These are phyloP conservation scores for Trichosporon faecale DNA, from an alignment of 1,284 basidiomycete genomes.

Conservation along the genomic window DNA sequence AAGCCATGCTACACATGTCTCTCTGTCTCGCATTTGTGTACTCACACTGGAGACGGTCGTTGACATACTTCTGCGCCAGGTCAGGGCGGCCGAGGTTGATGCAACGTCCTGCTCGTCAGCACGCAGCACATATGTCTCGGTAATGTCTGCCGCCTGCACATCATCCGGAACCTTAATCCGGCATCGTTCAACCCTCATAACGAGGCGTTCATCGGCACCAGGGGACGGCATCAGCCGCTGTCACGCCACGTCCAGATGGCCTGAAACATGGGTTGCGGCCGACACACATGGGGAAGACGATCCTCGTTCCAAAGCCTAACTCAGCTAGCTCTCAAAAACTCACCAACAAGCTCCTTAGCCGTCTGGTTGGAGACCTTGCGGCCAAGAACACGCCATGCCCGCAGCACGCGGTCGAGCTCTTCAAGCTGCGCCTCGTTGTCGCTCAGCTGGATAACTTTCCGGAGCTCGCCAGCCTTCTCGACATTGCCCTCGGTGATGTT, in stretches of 20 bases:
- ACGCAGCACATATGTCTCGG: neutral
- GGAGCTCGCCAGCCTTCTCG: constrained; percentile 20
- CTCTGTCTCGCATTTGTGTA: neutral
- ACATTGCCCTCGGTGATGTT: constrained; percentile 13
- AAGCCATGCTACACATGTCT: neutral
- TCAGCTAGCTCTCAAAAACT: neutral
- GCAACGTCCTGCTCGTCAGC: constrained; percentile 23
- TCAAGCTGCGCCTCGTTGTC: constrained; percentile 24
- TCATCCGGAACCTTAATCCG: neutral
- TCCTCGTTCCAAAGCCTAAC: neutral
- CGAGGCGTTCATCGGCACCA: neutral
- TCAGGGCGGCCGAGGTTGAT: constrained; percentile 26
- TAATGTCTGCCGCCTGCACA: neutral
- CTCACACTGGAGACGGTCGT: constrained; percentile 23
- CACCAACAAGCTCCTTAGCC: constrained; percentile 26
- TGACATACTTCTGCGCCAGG: constrained; percentile 21
- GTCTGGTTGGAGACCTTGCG: constrained; percentile 22
- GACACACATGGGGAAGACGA: neutral
- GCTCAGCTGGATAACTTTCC: constrained; percentile 25
- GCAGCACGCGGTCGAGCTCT: constrained; percentile 19
- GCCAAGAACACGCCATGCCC: constrained; percentile 22
- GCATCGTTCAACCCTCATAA: neutral
- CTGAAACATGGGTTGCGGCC: neutral
- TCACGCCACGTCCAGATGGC: neutral
- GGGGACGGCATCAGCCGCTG: neutral